Percentiles rank a stretch among this genome's conserved stretches.
Evolutionary conservation across 345 rosid genomes (phyloP).

Genomic region (Erodium maritimum): DNA sequence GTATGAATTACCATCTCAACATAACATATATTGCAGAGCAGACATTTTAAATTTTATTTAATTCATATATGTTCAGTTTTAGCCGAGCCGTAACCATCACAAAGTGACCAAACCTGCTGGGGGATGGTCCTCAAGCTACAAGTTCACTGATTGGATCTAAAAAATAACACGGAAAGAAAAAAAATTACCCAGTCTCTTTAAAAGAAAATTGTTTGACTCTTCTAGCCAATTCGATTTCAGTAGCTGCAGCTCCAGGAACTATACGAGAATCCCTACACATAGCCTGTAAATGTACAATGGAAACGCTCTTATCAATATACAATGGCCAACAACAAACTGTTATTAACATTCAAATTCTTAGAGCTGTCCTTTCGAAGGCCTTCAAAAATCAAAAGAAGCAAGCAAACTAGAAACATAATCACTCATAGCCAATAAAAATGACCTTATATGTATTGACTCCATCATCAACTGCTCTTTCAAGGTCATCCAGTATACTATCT

Average conservation of each 20-base stretch:
- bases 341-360: background rate
- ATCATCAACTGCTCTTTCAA: slow-evolving; percentile 98
- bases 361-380: background rate
- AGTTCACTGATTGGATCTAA: background rate
- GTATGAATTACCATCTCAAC: background rate
- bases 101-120: background rate
- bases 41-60: background rate
- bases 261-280: slow-evolving; percentile 97
- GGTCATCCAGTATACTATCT: slow-evolving; percentile 89
- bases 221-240: slow-evolving; percentile 92
- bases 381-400: slow-evolving; percentile 1
- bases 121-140: background rate
- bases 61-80: background rate
- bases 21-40: background rate
- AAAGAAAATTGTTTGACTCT: slow-evolving; percentile 84
- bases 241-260: slow-evolving; percentile 91
- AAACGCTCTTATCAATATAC: background rate
- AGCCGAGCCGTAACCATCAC: background rate
- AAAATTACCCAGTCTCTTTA: slow-evolving; percentile 74
- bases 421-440: slow-evolving; percentile 6
- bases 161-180: slow-evolving; percentile 2
- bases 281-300: slow-evolving; percentile 34
- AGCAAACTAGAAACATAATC: background rate
- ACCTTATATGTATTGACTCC: slow-evolving; percentile 99
- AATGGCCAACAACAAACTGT: background rate